These are phyloP conservation scores for Fraxinus baroniana DNA, from an alignment of 305 asterid species.

Conservation along the genomic window DNA sequence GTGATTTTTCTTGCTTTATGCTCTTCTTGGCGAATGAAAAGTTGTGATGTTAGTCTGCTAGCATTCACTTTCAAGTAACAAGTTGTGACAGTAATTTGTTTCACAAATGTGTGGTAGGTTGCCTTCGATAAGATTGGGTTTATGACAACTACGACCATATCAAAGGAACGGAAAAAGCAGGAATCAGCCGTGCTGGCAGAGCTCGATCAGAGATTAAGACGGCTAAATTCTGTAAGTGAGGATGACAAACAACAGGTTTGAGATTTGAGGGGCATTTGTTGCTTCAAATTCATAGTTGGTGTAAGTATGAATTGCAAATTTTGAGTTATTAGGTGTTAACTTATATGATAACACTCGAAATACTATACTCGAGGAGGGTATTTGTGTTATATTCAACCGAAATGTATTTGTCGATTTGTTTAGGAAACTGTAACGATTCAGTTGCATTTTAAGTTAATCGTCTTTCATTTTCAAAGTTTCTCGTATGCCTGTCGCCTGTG, in stretches of 20 bases:
- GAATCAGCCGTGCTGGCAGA: slow-evolving; percentile 97
- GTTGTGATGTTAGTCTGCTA: neutral
- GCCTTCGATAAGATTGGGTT: slow-evolving; percentile 82
- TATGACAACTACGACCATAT: slow-evolving; percentile 71
- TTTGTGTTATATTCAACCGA: neutral
- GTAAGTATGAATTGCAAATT: neutral
- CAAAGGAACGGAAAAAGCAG: slow-evolving; percentile 95
- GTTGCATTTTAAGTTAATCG: neutral
- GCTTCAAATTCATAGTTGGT: neutral
- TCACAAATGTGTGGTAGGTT: slow-evolving; percentile 38
- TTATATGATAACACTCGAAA: neutral
- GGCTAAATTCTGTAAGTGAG: slow-evolving; percentile 50
- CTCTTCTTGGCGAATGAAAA: neutral
- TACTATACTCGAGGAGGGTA: neutral
- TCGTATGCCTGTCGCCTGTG: neutral
- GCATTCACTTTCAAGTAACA: neutral
- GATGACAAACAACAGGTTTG: slow-evolving; percentile 33
- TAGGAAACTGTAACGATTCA: neutral
- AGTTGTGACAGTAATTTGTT: neutral
- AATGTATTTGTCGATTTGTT: neutral
- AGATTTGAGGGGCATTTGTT: neutral
- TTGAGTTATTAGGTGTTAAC: neutral
- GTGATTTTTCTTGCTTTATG: neutral
- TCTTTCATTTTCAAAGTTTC: neutral
- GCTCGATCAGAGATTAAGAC: slow-evolving; percentile 77